Base-by-base conservation (phyloP, 1,284 basidiomycete species). In the Ustilago shanxiensis region DNA sequence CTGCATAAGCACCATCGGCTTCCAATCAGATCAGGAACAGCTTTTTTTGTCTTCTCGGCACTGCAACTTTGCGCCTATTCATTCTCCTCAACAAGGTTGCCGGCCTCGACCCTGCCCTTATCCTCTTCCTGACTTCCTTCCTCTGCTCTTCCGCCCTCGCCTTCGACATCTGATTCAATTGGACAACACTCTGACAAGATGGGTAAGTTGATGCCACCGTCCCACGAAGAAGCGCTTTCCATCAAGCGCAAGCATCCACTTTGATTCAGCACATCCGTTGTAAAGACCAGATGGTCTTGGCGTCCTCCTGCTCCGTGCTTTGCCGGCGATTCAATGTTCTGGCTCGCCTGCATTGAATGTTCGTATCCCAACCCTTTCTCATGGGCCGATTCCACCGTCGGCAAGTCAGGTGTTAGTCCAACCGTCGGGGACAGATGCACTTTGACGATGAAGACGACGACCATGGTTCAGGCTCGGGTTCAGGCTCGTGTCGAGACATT, bases 141-240 rank as follows among this genome's bases (percentile, higher is more conserved):
- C 41, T 20, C 41, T 20, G 41, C 41, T 44, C 41, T 44, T 44
- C n/a, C 20, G 41, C 41, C 11, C 41, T 14, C 10, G 41, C 26
- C 33, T 33, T 28, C 59, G 28, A 26, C 49, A 10, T 18, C 35
- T 22, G 29, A 49, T 44, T n/a, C 41, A 20, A 44, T 20, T 55
- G 35, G 53, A 39, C 53, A n/a, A 20, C 29, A 57, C 18, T 50
- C 49, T 18, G 58, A 65, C 62, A 70, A 60, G n/a, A 70, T 70
- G 68, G 68, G 68, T 70, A 65, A 70, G 68, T 70, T 44, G 41
- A 47, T n/a, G 24, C 22, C 47, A 49, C 24, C 26, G 22, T 49
- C 16, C 24, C 29, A 18, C n/a, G 24, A 26, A 24, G 20, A 1
- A 49, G 47, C 47, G 47, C 47, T 49, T 28, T 28, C 26, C 24